phyloP scores from a whole-genome alignment of 768 basidiomycete genomes.

The Saitozyma sp. region DNA sequence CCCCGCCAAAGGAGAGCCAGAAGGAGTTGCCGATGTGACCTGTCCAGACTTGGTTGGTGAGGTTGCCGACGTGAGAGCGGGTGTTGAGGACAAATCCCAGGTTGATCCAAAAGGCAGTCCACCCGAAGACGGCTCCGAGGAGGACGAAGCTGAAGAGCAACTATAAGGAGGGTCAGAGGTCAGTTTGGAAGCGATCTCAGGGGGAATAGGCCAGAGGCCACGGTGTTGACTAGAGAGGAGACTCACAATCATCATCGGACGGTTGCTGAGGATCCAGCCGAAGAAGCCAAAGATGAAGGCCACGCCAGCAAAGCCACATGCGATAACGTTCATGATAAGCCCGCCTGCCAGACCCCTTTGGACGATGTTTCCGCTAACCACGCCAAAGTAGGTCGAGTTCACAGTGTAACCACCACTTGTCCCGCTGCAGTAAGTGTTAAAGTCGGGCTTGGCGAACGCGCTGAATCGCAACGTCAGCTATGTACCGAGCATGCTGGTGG shows the following conservation, averaged over 20 bases:
- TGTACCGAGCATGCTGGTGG: slow-evolving; percentile 4
- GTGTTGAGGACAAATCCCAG: slow-evolving; percentile 14
- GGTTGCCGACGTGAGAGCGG: slow-evolving; percentile 12
- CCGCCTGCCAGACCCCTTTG: slow-evolving; percentile 27
- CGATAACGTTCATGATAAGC: slow-evolving; percentile 39
- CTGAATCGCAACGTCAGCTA: no score
- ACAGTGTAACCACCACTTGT: background rate
- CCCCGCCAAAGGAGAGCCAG: slow-evolving; percentile 35
- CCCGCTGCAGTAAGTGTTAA: background rate
- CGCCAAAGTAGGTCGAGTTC: background rate
- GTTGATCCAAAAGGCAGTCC: no score
- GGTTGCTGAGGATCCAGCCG: slow-evolving; percentile 27
- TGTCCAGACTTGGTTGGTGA: slow-evolving; percentile 8
- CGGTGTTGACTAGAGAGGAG: no score
- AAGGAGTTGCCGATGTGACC: slow-evolving; percentile 37
- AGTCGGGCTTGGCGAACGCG: no score
- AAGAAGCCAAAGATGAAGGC: slow-evolving; percentile 39
- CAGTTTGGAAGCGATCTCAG: no score
- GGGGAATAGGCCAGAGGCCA: no score
- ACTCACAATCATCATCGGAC: no score
- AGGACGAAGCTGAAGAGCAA: no score
- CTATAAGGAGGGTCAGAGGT: no score
- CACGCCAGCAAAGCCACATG: slow-evolving; percentile 37
- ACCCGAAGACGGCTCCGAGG: no score
- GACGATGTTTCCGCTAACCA: slow-evolving; percentile 6